phyloP scores from a whole-genome alignment of 352 stramenopile genomes.

The Phytophthora sojae region DNA sequence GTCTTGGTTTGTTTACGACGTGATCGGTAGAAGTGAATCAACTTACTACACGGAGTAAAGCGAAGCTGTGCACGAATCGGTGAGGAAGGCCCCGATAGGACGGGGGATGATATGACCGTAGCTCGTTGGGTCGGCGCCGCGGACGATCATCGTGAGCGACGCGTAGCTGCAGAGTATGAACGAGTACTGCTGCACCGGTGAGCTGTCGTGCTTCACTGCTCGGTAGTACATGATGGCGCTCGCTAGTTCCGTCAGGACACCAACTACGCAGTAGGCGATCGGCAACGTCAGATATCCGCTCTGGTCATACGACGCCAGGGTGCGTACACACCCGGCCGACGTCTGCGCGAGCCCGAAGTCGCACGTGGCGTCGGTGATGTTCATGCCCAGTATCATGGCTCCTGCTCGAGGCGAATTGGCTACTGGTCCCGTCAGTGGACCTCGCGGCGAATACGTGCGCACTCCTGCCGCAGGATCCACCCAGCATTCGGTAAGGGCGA shows the following conservation, averaged over 20 bases:
- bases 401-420: conserved; percentile 10
- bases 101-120: conserved; percentile 42
- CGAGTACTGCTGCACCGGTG: conserved; percentile 32
- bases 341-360: conserved; percentile 28
- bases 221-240: conserved; percentile 35
- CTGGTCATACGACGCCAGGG: conserved; percentile 36
- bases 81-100: conserved; percentile 31
- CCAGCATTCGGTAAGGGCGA: conserved; percentile 21
- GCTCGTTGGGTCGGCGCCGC: conserved; percentile 37
- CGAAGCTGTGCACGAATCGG: conserved; percentile 42
- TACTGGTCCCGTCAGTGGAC: conserved; percentile 7
- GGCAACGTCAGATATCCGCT: conserved; percentile 32
- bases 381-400: conserved; percentile 27
- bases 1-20: neutral
- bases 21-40: neutral
- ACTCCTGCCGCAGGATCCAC: conserved; percentile 7
- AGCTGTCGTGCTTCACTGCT: conserved; percentile 28
- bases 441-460: neutral
- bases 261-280: conserved; percentile 37
- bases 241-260: conserved; percentile 20
- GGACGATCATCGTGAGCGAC: conserved; percentile 40
- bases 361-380: conserved; percentile 34
- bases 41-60: conserved; percentile 51
- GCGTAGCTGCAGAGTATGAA: conserved; percentile 44
- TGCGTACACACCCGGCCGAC: conserved; percentile 24